Evolutionary conservation across 257 asterid species (phyloP).

Genomic region (Plectranthus barbatus): DNA sequence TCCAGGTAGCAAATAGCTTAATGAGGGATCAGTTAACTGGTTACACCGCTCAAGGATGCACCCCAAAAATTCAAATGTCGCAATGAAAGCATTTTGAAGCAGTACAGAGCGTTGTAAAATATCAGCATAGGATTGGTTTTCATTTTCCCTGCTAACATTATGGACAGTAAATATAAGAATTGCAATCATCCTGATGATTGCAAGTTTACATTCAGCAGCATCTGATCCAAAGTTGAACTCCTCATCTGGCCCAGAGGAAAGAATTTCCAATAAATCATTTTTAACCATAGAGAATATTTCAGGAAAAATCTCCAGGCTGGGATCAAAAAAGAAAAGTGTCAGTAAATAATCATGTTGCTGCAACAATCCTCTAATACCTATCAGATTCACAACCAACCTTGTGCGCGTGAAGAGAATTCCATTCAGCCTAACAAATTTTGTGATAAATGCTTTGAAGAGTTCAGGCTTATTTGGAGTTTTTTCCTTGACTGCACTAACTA

Average conservation of each 20-base stretch:
- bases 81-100: conserved; percentile 73
- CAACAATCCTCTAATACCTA: not conserved
- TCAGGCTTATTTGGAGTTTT: conserved; percentile 37
- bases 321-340: conserved; percentile 17
- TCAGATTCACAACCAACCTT: conserved; percentile 43
- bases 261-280: conserved; percentile 60
- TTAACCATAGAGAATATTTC: conserved; percentile 67
- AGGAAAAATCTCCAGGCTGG: conserved; percentile 82
- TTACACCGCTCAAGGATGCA: conserved; percentile 63
- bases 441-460: conserved; percentile 44
- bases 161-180: conserved; percentile 78
- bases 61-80: conserved; percentile 77
- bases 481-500: conserved; percentile 33
- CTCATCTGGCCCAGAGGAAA: conserved; percentile 64
- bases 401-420: conserved; percentile 91
- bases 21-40: conserved; percentile 68
- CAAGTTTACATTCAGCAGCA: conserved; percentile 59
- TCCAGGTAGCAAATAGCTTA: conserved; percentile 80
- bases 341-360: not conserved
- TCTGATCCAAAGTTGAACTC: conserved; percentile 61
- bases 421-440: conserved; percentile 70
- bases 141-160: conserved; percentile 68
- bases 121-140: conserved; percentile 83
- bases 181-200: conserved; percentile 63
- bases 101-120: conserved; percentile 85